Conservation (phyloP, 768 basidiomycete species). For the Rickenella mellea region DNA sequence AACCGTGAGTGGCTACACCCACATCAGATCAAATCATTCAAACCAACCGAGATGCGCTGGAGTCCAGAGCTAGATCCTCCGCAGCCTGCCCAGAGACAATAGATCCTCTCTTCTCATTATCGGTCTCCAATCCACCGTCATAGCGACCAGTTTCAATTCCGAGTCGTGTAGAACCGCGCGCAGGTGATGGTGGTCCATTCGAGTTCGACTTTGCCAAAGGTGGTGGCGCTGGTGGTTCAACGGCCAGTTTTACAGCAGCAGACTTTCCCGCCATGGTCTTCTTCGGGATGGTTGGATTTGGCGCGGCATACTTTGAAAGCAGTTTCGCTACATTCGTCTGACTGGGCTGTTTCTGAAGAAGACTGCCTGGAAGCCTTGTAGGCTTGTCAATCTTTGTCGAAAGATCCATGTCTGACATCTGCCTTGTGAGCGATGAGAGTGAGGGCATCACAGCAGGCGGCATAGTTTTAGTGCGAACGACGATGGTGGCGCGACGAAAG, state of each 20-base stretch:
- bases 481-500: too few species aligned
- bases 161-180: neutral
- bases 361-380: neutral
- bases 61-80: conserved; percentile 75
- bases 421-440: too few species aligned
- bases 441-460: too few species aligned
- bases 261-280: neutral
- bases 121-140: conserved; percentile 93
- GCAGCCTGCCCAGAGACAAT: conserved; percentile 70
- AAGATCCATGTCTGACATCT: neutral
- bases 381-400: neutral
- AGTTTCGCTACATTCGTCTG: neutral
- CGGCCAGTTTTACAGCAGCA: neutral
- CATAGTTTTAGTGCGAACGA: too few species aligned
- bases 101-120: conserved; percentile 74
- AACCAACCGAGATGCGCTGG: conserved; percentile 58
- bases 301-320: neutral
- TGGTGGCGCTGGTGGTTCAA: neutral
- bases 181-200: neutral
- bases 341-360: neutral
- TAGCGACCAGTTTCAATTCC: conserved; percentile 77
- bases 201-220: neutral
- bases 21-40: conserved; percentile 2
- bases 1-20: conserved; percentile 6
- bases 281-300: neutral